Base-by-base conservation (phyloP, 2,329 filamentous ascomycete species). In the Diplodia seriata region DNA sequence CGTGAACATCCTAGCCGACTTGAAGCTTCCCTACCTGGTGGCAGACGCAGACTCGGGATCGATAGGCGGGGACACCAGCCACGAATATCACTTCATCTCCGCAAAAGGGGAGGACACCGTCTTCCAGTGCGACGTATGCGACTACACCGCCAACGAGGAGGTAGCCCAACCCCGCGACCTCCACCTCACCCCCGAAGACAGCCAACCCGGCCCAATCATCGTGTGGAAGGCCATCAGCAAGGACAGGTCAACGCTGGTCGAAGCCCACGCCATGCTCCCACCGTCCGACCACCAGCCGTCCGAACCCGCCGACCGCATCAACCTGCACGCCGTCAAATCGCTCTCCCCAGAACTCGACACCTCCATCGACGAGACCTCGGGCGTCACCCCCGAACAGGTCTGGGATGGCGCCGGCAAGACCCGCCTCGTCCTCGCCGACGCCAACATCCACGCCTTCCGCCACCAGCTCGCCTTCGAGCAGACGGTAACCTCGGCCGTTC, bases 1-100 rank as follows among this genome's bases (percentile, higher is more conserved):
- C 76, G 84, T 83, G 14, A 85, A 85, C 20, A 86, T 99, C 62
- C 96, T 99, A 73, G 81, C 91, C 54, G 92, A 96, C 68, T 83
- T 99, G 40, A 93, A 90, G 71, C 78, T 99, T 15, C 93, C 93
- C 0, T 92, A 95, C 71, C 78, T 97, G 0, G 89, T 96, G 23
- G 94, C 94, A 1, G 89, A 92, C 72, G 95, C 95, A 7, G 94
- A 94, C 77, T 97, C 94, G 0, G 95, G 95, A n/a, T 92, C 93
- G 71, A 99, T 99, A 87, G 95, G 95, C 38, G 95, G 95, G 14
- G 90, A 90, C 71, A 81, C 97, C 47, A 98, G 94, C 77, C 95
- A 99, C 76, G 95, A 99, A 75, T 99, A 96, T 76, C 95, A 97
- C 76, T 90, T 97, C 62, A 86, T 90, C 1, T 92, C 90, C 36